Evolutionary conservation across 768 basidiomycete species (phyloP).

Genomic region (Jaapia argillacea): DNA sequence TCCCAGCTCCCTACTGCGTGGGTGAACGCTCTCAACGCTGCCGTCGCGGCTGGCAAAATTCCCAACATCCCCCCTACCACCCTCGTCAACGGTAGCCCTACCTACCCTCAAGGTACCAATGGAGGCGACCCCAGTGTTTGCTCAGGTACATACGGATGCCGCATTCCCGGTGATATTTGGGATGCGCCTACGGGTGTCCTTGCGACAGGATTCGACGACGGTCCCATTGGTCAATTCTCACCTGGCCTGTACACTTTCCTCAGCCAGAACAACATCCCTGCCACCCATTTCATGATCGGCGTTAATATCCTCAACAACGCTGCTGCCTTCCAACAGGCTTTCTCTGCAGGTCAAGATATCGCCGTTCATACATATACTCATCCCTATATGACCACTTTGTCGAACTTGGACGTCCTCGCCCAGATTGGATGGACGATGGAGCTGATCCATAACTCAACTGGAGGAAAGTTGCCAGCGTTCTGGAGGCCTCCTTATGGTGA

Average conservation of each 20-base stretch:
- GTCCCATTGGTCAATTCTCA: conserved; percentile 17
- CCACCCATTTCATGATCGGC: conserved; percentile 40
- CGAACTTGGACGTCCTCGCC: conserved; percentile 57
- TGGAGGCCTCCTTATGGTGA: conserved; percentile 92
- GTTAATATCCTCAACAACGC: conserved; percentile 26
- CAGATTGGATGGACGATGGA: conserved; percentile 79
- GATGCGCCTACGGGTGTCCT: conserved; percentile 31
- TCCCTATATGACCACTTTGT: conserved; percentile 70
- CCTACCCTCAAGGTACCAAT: conserved; percentile 8
- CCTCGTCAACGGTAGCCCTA: conserved; percentile 14
- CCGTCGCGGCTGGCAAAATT: conserved; percentile 23
- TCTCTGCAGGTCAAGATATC: conserved; percentile 24
- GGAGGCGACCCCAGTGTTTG: conserved; percentile 22
- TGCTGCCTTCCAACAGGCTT: conserved; percentile 22
- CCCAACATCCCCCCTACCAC: conserved; percentile 22
- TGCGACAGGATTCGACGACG: conserved; percentile 25
- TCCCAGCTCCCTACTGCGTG: conserved; percentile 26
- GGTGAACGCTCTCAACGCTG: conserved; percentile 26
- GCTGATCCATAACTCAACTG: conserved; percentile 71
- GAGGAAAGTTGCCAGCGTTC: conserved; percentile 61
- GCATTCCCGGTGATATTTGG: conserved; percentile 20
- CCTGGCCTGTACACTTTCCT: conserved; percentile 31
- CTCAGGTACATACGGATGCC: conserved; percentile 22
- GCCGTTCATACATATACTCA: conserved; percentile 61
- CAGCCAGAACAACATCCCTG: conserved; percentile 22